Evolutionary conservation across 2,329 filamentous ascomycete species (phyloP).

Genomic region (Beauveria sp.): DNA sequence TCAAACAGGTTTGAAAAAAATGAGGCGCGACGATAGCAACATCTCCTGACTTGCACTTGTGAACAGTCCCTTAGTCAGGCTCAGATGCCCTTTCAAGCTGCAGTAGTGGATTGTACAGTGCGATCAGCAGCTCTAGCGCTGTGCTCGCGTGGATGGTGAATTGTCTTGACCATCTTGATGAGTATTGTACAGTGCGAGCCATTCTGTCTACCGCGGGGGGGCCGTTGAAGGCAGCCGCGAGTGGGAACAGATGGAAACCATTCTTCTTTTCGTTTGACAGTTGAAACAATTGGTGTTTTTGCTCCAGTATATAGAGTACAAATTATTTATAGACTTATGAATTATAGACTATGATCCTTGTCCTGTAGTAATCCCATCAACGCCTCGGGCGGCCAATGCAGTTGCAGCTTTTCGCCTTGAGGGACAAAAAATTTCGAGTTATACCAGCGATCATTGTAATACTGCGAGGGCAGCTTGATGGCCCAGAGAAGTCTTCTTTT

Average conservation of each 20-base stretch:
- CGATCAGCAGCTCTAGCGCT: neutral
- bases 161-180: neutral
- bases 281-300: neutral
- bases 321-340: neutral
- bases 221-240: neutral
- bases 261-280: neutral
- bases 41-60: neutral
- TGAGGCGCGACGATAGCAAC: neutral
- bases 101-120: constrained; percentile 7
- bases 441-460: too few species aligned
- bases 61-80: neutral
- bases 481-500: neutral
- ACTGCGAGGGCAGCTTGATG: too few species aligned
- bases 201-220: neutral
- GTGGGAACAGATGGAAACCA: neutral
- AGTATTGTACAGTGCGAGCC: neutral
- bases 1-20: neutral
- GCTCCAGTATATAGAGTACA: neutral
- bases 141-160: neutral
- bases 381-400: neutral
- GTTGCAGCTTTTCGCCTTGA: neutral
- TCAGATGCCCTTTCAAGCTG: neutral
- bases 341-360: constrained; percentile 5
- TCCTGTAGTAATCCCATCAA: neutral
- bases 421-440: neutral